Percentiles rank a stretch among this genome's conserved stretches.
Evolutionary conservation across 352 stramenopile species (phyloP).

Genomic region (Elongisporangium senticosum): DNA sequence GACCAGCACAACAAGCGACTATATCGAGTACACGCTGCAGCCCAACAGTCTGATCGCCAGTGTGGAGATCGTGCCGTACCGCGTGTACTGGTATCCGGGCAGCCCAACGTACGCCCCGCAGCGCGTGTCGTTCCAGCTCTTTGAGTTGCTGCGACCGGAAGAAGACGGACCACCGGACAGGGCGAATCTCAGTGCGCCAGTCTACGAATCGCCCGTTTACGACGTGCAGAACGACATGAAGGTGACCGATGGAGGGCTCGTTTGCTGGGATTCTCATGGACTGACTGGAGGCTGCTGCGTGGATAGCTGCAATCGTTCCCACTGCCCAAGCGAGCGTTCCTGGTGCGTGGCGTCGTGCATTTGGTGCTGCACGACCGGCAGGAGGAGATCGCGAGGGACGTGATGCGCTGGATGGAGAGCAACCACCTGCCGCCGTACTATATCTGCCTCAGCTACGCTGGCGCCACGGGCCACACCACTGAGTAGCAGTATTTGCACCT

Average conservation of each 20-base stretch:
- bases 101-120: slow-evolving; percentile 64
- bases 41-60: slow-evolving; percentile 33
- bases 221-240: slow-evolving; percentile 55
- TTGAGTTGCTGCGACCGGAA: slow-evolving; percentile 19
- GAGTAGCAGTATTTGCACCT: neutral
- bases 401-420: slow-evolving; percentile 41
- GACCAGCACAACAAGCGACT: slow-evolving; percentile 34
- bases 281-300: neutral
- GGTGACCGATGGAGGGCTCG: slow-evolving; percentile 8
- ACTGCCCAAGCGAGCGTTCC: slow-evolving; percentile 38
- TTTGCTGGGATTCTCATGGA: neutral
- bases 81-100: slow-evolving; percentile 70
- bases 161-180: slow-evolving; percentile 5
- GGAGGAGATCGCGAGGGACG: slow-evolving; percentile 44
- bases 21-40: slow-evolving; percentile 57
- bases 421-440: slow-evolving; percentile 60
- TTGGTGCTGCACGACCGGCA: slow-evolving; percentile 56
- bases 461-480: slow-evolving; percentile 16
- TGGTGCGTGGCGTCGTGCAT: slow-evolving; percentile 39
- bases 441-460: slow-evolving; percentile 74
- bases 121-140: slow-evolving; percentile 55
- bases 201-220: slow-evolving; percentile 56
- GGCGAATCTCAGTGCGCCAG: slow-evolving; percentile 7
- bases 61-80: slow-evolving; percentile 65
- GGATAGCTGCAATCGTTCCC: slow-evolving; percentile 49